Base-by-base conservation (phyloP, 768 basidiomycete species). In the Pleurotus giganteus region DNA sequence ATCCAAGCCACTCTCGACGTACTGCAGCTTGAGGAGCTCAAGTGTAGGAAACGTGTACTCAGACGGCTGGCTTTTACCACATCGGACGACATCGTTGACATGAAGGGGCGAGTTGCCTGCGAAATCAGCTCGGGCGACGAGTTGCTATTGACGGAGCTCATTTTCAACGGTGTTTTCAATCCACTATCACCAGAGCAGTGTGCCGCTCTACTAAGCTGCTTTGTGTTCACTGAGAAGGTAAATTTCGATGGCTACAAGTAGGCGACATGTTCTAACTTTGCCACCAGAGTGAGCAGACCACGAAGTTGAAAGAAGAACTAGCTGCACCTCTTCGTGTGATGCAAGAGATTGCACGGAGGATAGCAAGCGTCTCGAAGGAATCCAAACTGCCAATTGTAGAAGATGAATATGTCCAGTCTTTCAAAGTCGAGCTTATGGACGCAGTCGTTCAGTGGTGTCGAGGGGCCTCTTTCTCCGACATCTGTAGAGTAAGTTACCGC, bases 381-480 rank as follows among this genome's bases (percentile, higher is more conserved):
- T 91, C 88, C 19, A 97, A 98, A 68, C 76, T 99, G 3, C 71
- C 87, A 1, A 69, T 98, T 43, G 85, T 90, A 52, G 96, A 98
- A 69, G 89, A 97, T 55, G 93, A 96, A 58, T 99, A 99, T 68
- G 92, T 99, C 1, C 79, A 86, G 51, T 93, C 90, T 9, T 99
- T 99, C 85, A 98, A 98, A 71, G 92, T 97, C 17, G 96, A 98
- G 65, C 84, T 99, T 47, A 99, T 98, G 94, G 97, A 98, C 60
- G 92, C 91, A 0, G 97, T 98, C 8, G 80, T 94, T 31, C 90
- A 94, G 58, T 99, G 97, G 97, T 98, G 96, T 74, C 85, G 92
- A n/a, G 97, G 97, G 3, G 91, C 94, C 13, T 92, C 91, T 24
- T 99, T 99, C 71, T 77, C 89, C 1, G 96, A 99, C 23, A 94